phyloP scores from a whole-genome alignment of 148 eudicot genomes.

The Limonium bicolor region DNA sequence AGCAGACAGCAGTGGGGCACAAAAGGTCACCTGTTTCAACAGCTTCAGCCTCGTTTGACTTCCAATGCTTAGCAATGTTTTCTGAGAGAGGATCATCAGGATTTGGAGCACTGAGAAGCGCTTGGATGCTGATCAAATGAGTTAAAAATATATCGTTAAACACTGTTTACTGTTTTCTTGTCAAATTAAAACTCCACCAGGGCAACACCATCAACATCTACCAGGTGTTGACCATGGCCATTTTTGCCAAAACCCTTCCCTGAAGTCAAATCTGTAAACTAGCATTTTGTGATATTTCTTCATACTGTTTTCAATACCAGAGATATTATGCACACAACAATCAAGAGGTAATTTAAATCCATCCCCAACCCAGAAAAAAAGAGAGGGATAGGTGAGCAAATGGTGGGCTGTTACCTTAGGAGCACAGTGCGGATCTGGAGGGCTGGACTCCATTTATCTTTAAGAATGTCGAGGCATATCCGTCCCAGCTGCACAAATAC shows the following conservation, averaged over 20 bases:
- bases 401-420: background rate
- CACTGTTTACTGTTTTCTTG: no score
- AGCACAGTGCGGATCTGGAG: slow-evolving; percentile 7
- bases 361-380: background rate
- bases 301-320: no score
- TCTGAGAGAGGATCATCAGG: slow-evolving; percentile 9
- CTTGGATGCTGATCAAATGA: slow-evolving; percentile 5
- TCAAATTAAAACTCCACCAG: no score
- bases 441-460: slow-evolving; percentile 8
- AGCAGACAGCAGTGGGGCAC: background rate
- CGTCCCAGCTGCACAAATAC: slow-evolving; percentile 4
- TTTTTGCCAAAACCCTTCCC: no score
- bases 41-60: slow-evolving; percentile 3
- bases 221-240: no score
- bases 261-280: no score
- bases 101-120: slow-evolving; percentile 6
- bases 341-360: background rate
- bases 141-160: background rate
- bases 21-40: slow-evolving; percentile 5
- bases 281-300: no score
- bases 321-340: background rate
- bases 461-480: slow-evolving; percentile 7
- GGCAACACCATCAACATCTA: no score
- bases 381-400: background rate
- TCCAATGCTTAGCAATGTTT: slow-evolving; percentile 9